Conservation (phyloP, 2,329 filamentous ascomycete species). For the Emmonsia crescens region DNA sequence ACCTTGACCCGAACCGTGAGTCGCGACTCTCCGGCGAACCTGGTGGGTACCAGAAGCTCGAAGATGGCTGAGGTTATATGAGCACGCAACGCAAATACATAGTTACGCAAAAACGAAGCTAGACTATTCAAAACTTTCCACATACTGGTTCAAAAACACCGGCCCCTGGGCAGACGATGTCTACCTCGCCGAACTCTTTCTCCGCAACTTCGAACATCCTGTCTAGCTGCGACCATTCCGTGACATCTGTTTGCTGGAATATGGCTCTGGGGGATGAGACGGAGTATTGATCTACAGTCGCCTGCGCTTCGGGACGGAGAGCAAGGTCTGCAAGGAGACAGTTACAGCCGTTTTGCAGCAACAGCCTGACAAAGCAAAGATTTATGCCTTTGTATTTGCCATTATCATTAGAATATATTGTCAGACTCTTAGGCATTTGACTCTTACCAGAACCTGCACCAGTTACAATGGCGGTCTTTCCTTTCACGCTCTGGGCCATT, state of each 20-base stretch:
- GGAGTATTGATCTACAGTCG: slow-evolving; percentile 29
- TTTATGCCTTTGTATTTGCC: slow-evolving; percentile 32
- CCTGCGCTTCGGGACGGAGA: slow-evolving; percentile 36
- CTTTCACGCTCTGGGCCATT: slow-evolving; percentile 33
- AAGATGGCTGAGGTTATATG: slow-evolving; percentile 28
- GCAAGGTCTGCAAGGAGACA: slow-evolving; percentile 37
- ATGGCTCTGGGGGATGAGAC: slow-evolving; percentile 24
- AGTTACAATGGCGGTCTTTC: slow-evolving; percentile 44
- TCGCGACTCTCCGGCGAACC: slow-evolving; percentile 34
- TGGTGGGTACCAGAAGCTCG: slow-evolving; percentile 42
- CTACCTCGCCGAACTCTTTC: slow-evolving; percentile 37
- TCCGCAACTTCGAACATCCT: slow-evolving; percentile 40
- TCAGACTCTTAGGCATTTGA: background rate
- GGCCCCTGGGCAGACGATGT: slow-evolving; percentile 39
- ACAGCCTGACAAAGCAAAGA: slow-evolving; percentile 32
- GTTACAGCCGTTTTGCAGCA: slow-evolving; percentile 37
- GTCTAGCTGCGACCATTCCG: slow-evolving; percentile 40
- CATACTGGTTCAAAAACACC: slow-evolving; percentile 36
- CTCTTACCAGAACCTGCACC: slow-evolving; percentile 43
- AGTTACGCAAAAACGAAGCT: background rate
- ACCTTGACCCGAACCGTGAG: slow-evolving; percentile 29
- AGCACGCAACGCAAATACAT: background rate
- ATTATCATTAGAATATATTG: background rate
- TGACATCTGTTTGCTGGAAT: slow-evolving; percentile 40
- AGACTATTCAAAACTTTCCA: background rate